Conservation (phyloP, 1,284 basidiomycete species). For the Ceratobasidium sp. region DNA sequence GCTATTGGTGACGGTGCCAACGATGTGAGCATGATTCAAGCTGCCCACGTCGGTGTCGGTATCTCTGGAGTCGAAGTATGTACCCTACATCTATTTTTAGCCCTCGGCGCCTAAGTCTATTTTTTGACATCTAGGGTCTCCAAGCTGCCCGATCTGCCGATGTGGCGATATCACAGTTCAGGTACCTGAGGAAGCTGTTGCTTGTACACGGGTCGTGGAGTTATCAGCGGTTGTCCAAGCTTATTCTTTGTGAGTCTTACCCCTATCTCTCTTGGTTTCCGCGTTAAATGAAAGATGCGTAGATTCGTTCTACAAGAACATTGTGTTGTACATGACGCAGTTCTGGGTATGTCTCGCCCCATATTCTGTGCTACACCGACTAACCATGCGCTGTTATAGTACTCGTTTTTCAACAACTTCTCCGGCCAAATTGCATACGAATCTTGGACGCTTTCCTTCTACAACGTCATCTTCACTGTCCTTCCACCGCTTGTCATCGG, state of each 20-base stretch:
- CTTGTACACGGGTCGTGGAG: conserved; percentile 99
- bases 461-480: conserved; percentile 94
- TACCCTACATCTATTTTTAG: not conserved
- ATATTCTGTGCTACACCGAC: too few species aligned
- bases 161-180: conserved; percentile 97
- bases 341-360: conserved; percentile 81
- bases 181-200: conserved; percentile 95
- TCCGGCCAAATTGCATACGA: conserved; percentile 99
- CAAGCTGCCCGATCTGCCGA: conserved; percentile 98
- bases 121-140: conserved; percentile 73
- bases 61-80: conserved; percentile 95
- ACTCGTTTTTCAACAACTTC: conserved; percentile 98
- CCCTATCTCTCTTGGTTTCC: not conserved
- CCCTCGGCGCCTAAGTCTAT: not conserved
- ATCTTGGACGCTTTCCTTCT: conserved; percentile 96
- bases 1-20: conserved; percentile 99
- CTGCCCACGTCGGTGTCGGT: conserved; percentile 97
- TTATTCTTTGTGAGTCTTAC: conserved; percentile 86
- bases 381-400: conserved; percentile 65
- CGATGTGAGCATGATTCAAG: conserved; percentile 97
- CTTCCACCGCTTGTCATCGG: conserved; percentile 98
- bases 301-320: conserved; percentile 98
- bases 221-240: conserved; percentile 93
- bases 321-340: conserved; percentile 96
- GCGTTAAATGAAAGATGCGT: conserved; percentile 19